Base-by-base conservation (phyloP, 441 rosid genomes). In the Syzygium syzygioides region DNA sequence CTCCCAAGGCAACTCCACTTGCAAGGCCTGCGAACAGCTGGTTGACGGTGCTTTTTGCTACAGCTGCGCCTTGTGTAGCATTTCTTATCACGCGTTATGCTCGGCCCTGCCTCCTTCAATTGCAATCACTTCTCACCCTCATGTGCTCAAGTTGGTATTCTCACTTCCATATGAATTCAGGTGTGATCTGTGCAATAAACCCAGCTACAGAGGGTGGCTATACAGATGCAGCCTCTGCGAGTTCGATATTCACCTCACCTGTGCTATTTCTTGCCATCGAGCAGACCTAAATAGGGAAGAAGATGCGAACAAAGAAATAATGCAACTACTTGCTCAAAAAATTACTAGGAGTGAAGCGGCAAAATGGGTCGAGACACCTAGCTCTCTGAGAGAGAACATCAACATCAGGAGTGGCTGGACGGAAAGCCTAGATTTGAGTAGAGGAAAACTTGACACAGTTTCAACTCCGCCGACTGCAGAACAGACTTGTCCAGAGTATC, bases 171-270 rank as follows among this genome's bases (percentile, higher is more conserved):
- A 90, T 62, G 93, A 91, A 34, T 93, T 94, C 85, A 79, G 80
- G 86, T 95, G 96, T 88, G 95, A 93, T 86, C 48, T 92, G 50
- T 95, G 97, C 90, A 66, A 85, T 30, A 88, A 90, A 41, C 89
- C 92, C 15, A 86, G 92, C 86, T 87, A 87, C 84, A 88, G 84
- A 17, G 94, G 93, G 14, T 94, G 96, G 97, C 91, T 95, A 1
- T 94, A 94, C 87, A 87, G 94, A 56, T 95, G 97, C 86, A 89
- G 87, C 14, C 89, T 88, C 79, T 95, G 95, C 76, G 96, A 93
- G 85, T 95, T 93, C 50, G 93, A 95, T 85, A 71, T 94, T 10
- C 95, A 95, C 89, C 91, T 91, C 84, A 86, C 87, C 55, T 94
- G 96, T 86, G 94, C 94, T 52, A 85, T 94, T 85, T 87, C 87